Base-by-base conservation (phyloP, 208 protist genomes). In the Wallacemonas sp. region DNA sequence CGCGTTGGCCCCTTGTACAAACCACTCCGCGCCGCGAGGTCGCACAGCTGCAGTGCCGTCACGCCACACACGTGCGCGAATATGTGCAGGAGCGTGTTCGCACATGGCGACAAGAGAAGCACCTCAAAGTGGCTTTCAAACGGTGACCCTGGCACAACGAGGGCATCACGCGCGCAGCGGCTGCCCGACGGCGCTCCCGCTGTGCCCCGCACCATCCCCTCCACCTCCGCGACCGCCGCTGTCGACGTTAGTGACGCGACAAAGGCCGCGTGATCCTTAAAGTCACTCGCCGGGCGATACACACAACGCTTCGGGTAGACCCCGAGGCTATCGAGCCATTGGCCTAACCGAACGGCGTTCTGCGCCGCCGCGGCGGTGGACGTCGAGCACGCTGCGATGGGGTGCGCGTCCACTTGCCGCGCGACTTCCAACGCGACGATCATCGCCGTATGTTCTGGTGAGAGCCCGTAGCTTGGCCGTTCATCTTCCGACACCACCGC, bases 381-480 rank as follows among this genome's bases (percentile, higher is more conserved):
- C 8, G 64, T 77, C n/a, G 70, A 71, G 26, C 68, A 70, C 41
- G 61, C 60, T 12, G 65, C 68, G 34, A 85, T 71, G 9, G 78
- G 71, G 52, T 82, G 52, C 34, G 63, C 63, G 55, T 92, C 86
- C 34, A 89, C 68, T 2, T 66, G 78, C 17, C 86, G 74, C 12
- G 81, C 83, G 12, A 92, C 68, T 59, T 87, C 80, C n/a, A 92
- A 52, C 10, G 78, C 75, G 26, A 89, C 86, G 53, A 89, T 53
- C 78, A 87, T 83, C 30, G 86, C 86, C n/a, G 83, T 89, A 70
- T 89, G 82, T 58, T 92, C 86, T 9, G 86, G 86, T 1, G 76
- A 83, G 5, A 91, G 45, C 13, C 74, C 80, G 3, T 57, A 69
- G 24, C 70, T 68, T 12, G 36, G 33, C 6, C 48, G 34, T 36